A percentile compares a stretch with the other conserved stretches of the same genome.
Conservation (phyloP, 1,284 basidiomycete species). For the Chiua sp. region DNA sequence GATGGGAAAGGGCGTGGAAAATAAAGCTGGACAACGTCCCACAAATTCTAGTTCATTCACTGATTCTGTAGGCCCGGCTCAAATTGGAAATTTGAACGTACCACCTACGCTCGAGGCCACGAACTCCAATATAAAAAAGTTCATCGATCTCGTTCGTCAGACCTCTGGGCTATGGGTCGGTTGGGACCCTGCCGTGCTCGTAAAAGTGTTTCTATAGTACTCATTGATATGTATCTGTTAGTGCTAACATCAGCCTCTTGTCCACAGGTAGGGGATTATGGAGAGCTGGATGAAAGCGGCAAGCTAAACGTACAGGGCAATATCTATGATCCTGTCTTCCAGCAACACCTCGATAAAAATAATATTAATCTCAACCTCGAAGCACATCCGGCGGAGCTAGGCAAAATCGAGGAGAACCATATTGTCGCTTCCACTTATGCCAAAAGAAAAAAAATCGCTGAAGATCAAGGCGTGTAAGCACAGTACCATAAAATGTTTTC, state of each 20-base stretch:
- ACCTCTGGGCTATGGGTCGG: slow-evolving; percentile 20
- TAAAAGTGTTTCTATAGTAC: slow-evolving; percentile 7
- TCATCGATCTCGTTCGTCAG: slow-evolving; percentile 19
- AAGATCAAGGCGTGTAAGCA: slow-evolving; percentile 2
- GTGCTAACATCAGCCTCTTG: not conserved
- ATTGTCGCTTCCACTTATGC: slow-evolving; percentile 12
- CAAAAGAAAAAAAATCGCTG: not conserved
- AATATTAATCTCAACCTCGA: not conserved
- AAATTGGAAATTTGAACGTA: too few relatives aligned
- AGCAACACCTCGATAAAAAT: not conserved
- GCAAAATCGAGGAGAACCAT: slow-evolving; percentile 1
- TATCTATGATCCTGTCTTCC: slow-evolving; percentile 16
- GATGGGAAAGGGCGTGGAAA: too few relatives aligned
- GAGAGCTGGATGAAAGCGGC: slow-evolving; percentile 9
- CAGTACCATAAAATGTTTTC: not conserved
- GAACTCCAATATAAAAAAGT: slow-evolving; percentile 3
- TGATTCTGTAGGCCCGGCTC: too few relatives aligned
- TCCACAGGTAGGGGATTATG: slow-evolving; percentile 16
- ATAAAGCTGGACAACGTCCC: too few relatives aligned
- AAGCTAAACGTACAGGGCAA: slow-evolving; percentile 19
- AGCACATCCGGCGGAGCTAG: not conserved
- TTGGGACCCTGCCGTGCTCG: slow-evolving; percentile 16
- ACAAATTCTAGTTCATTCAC: too few relatives aligned
- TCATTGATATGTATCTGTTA: not conserved
- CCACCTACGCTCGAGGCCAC: too few relatives aligned